phyloP scores from a whole-genome alignment of 108 stramenopile genomes.

The Nitzschia palea region DNA sequence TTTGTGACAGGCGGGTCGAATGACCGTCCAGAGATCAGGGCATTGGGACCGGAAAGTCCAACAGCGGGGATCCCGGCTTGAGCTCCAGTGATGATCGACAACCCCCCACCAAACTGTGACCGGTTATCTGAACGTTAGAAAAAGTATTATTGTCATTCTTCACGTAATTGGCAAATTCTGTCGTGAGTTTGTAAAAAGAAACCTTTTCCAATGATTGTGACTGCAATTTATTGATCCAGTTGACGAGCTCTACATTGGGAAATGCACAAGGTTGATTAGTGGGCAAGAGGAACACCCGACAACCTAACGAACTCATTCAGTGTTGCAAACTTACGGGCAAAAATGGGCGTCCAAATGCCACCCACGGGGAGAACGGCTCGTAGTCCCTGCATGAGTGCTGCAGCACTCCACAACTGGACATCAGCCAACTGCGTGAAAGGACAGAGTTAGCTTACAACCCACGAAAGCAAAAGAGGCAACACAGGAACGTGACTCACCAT shows the following conservation, averaged over 20 bases:
- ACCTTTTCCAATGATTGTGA: slow-evolving; percentile 37
- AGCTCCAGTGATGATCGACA: slow-evolving; percentile 83
- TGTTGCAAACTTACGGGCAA: slow-evolving; percentile 35
- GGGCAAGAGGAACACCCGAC: too few relatives aligned
- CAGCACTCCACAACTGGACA: slow-evolving; percentile 71
- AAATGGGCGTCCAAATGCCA: slow-evolving; percentile 60
- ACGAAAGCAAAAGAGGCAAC: too few relatives aligned
- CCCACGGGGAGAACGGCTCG: slow-evolving; percentile 65
- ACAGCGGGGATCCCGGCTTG: slow-evolving; percentile 64
- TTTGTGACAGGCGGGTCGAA: slow-evolving; percentile 61
- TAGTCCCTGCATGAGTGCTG: slow-evolving; percentile 60
- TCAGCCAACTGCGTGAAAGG: slow-evolving; percentile 51
- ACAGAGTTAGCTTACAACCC: too few relatives aligned
- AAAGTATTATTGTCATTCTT: slow-evolving; percentile 18
- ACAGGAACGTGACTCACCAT: too few relatives aligned
- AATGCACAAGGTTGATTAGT: too few relatives aligned
- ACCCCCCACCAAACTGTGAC: slow-evolving; percentile 27
- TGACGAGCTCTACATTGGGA: slow-evolving; percentile 14
- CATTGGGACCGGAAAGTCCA: slow-evolving; percentile 74
- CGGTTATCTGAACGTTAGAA: slow-evolving; percentile 16
- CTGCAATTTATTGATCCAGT: slow-evolving; percentile 23
- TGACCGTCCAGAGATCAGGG: slow-evolving; percentile 51
- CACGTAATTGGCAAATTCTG: slow-evolving; percentile 28
- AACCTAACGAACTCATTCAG: too few relatives aligned
- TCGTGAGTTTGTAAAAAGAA: slow-evolving; percentile 49